Evolutionary conservation across 345 rosid genomes (phyloP).

Genomic region (Excoecaria cochinchinensis): DNA sequence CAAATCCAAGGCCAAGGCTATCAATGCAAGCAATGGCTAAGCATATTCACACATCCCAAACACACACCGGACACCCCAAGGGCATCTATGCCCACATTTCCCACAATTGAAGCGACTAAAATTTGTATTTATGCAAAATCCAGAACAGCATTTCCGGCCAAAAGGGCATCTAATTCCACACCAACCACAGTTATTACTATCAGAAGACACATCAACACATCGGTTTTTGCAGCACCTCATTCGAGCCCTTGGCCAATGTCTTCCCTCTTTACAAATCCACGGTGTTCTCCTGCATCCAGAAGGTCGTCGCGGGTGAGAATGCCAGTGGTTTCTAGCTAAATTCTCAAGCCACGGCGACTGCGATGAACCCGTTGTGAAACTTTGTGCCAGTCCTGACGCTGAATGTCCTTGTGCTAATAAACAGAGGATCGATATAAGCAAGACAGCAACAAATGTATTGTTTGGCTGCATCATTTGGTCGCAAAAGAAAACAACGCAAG

Average conservation of each 20-base stretch:
- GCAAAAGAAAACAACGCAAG: neutral
- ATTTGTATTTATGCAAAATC: conserved; percentile 41
- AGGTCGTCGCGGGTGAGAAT: neutral
- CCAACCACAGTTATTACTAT: conserved; percentile 45
- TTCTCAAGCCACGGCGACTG: conserved; percentile 44
- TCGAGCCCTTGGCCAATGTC: conserved; percentile 18
- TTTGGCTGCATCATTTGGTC: conserved; percentile 16
- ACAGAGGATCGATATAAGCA: conserved; percentile 5
- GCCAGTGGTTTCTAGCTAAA: conserved; percentile 7
- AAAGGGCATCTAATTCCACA: conserved; percentile 46
- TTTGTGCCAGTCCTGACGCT: conserved; percentile 3
- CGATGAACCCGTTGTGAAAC: conserved; percentile 8
- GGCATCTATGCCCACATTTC: conserved; percentile 46
- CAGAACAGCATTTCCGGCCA: conserved; percentile 48
- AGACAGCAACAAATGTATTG: conserved; percentile 10
- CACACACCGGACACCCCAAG: conserved; percentile 27
- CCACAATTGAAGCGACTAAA: conserved; percentile 41
- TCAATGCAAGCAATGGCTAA: conserved; percentile 12
- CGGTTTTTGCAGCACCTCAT: conserved; percentile 49
- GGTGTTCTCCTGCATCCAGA: conserved; percentile 42
- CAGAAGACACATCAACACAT: conserved; percentile 46
- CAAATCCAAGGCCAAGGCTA: neutral
- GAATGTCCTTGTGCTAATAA: conserved; percentile 13
- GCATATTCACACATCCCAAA: conserved; percentile 67
- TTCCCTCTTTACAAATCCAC: conserved; percentile 41